Percentiles rank a stretch among this genome's conserved stretches.
Conservation (phyloP, 78 protist species). For the Protostelium mycophagum region DNA sequence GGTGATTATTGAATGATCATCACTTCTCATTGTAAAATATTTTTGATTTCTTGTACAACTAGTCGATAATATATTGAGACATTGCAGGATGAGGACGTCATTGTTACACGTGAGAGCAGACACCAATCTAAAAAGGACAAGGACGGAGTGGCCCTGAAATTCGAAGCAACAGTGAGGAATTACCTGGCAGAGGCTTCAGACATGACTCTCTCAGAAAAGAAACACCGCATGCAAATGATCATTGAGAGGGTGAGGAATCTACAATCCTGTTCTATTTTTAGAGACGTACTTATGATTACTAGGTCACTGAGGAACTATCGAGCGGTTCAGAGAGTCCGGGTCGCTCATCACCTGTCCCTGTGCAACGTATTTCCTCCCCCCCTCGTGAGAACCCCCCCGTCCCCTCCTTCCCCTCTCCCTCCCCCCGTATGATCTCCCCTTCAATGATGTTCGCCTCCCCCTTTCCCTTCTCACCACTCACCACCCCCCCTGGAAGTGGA, state of each 20-base stretch:
- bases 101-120: not conserved
- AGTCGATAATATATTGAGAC: not conserved
- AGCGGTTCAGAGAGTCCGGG: too few species aligned
- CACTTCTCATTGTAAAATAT: too few species aligned
- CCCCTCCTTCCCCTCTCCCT: too few species aligned
- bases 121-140: not conserved
- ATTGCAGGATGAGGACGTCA: not conserved
- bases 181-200: not conserved
- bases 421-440: too few species aligned
- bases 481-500: not conserved
- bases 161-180: not conserved
- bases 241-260: not conserved
- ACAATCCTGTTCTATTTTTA: too few species aligned
- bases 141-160: not conserved
- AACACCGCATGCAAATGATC: not conserved
- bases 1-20: too few species aligned
- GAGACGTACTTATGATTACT: too few species aligned
- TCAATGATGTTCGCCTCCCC: not conserved
- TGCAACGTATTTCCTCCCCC: too few species aligned
- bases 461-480: not conserved
- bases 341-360: too few species aligned
- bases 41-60: not conserved
- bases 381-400: too few species aligned
- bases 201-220: not conserved
- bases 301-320: too few species aligned